Conservation (phyloP, 805 yeast species). For the Priceomyces melissophilus region DNA sequence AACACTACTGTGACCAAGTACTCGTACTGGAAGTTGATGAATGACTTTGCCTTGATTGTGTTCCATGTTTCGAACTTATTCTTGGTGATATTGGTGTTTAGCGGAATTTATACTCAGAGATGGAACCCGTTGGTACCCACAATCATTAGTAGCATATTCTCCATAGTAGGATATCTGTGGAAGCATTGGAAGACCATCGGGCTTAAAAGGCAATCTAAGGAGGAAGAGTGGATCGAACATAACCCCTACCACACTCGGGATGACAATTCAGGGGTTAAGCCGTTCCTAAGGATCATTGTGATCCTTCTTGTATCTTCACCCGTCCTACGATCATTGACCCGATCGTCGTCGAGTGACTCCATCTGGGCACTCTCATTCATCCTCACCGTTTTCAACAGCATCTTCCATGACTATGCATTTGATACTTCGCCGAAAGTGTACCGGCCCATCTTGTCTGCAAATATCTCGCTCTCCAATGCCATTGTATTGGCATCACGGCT, state of each 20-base stretch:
- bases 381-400: conserved; percentile 65
- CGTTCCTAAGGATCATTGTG: conserved; percentile 65
- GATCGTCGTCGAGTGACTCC: conserved; percentile 88
- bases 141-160: conserved; percentile 16
- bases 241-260: conserved; percentile 4
- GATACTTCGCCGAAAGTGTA: conserved; percentile 32
- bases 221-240: not conserved
- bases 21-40: conserved; percentile 58
- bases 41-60: conserved; percentile 67
- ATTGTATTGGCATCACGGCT: conserved; percentile 89
- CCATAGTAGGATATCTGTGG: conserved; percentile 28
- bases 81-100: conserved; percentile 65
- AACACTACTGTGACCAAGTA: conserved; percentile 72
- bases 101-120: conserved; percentile 48
- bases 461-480: conserved; percentile 78
- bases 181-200: conserved; percentile 17
- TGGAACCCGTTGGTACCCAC: conserved; percentile 52
- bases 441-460: conserved; percentile 68
- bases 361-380: conserved; percentile 90
- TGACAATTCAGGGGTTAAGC: conserved; percentile 41
- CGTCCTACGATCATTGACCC: conserved; percentile 80
- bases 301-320: conserved; percentile 81
- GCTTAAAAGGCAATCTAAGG: not conserved
- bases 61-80: conserved; percentile 63
- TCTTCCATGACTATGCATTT: conserved; percentile 65